Conservation (phyloP, 2,329 filamentous ascomycete species). For the Fusarium ambrosium region DNA sequence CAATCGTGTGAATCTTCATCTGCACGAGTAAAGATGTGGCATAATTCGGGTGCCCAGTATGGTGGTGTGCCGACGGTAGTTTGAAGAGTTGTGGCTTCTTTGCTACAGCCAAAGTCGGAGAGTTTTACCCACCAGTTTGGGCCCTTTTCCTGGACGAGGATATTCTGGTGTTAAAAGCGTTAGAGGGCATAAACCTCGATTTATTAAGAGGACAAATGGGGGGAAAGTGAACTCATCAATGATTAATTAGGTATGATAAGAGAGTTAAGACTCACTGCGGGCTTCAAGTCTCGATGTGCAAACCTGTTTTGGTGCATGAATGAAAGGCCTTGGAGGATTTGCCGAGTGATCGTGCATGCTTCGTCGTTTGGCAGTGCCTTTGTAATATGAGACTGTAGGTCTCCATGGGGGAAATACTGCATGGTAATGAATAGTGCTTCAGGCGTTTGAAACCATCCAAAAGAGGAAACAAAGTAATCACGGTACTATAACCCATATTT, state of each 20-base stretch:
- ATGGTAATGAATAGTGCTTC: not conserved
- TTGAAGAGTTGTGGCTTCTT: not conserved
- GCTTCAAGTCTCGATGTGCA: not conserved
- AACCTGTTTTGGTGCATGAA: not conserved
- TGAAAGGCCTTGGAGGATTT: not conserved
- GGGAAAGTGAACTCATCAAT: not conserved
- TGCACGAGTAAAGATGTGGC: not conserved
- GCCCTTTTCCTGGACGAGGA: not conserved
- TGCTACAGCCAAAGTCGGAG: not conserved
- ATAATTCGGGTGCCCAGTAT: not conserved
- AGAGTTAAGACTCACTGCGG: not conserved
- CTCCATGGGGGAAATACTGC: not conserved
- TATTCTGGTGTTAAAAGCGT: not conserved
- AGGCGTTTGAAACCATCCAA: not conserved
- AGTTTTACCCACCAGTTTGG: not conserved
- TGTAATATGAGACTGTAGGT: not conserved
- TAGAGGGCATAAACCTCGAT: not conserved
- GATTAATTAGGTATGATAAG: too few species aligned
- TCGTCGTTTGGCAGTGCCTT: not conserved
- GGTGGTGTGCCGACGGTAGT: not conserved
- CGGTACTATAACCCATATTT: not conserved
- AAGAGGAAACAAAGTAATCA: not conserved
- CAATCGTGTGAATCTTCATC: not conserved
- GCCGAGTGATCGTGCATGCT: not conserved
- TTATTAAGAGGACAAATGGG: not conserved